Percentiles rank a stretch among this genome's conserved stretches.
Evolutionary conservation across 1,284 basidiomycete genomes (phyloP).

Genomic region (Heterobasidion annosum): DNA sequence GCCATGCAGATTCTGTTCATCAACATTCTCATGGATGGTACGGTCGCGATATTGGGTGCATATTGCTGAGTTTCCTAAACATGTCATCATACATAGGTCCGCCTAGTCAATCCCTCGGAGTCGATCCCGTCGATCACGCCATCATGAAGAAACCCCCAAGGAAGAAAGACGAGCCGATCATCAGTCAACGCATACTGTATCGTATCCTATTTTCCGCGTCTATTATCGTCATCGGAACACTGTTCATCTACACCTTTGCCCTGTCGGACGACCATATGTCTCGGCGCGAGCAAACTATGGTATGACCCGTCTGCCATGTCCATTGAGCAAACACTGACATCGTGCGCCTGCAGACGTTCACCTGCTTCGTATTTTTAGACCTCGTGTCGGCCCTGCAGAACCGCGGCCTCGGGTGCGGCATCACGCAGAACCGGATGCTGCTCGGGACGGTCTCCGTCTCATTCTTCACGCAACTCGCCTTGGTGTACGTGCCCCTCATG

Average conservation of each 20-base stretch:
- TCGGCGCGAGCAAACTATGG: conserved; percentile 90
- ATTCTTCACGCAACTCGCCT: conserved; percentile 72
- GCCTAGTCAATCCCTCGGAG: conserved; percentile 91
- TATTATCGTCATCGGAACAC: conserved; percentile 83
- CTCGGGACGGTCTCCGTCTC: conserved; percentile 81
- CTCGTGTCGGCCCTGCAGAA: conserved; percentile 93
- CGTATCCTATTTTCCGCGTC: conserved; percentile 87
- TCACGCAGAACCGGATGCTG: conserved; percentile 84
- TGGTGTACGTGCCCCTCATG: conserved; percentile 88
- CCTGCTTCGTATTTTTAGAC: conserved; percentile 95
- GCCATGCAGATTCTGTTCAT: conserved; percentile 99
- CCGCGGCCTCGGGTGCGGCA: conserved; percentile 76
- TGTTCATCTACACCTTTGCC: conserved; percentile 83
- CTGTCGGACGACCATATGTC: conserved; percentile 77
- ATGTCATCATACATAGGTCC: conserved; percentile 47
- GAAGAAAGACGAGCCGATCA: conserved; percentile 83
- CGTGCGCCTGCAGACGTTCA: conserved; percentile 70
- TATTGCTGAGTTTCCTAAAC: not conserved
- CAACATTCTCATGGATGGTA: conserved; percentile 97
- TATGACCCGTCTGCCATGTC: conserved; percentile 24
- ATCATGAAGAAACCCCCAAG: conserved; percentile 88
- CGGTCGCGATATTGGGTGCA: conserved; percentile 15
- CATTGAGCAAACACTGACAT: no score
- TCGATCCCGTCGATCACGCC: conserved; percentile 89
- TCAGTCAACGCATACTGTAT: conserved; percentile 64